Percentiles rank a stretch among this genome's conserved stretches.
Evolutionary conservation across 495 filamentous ascomycete species (phyloP).

Genomic region (Daldinia childiae): DNA sequence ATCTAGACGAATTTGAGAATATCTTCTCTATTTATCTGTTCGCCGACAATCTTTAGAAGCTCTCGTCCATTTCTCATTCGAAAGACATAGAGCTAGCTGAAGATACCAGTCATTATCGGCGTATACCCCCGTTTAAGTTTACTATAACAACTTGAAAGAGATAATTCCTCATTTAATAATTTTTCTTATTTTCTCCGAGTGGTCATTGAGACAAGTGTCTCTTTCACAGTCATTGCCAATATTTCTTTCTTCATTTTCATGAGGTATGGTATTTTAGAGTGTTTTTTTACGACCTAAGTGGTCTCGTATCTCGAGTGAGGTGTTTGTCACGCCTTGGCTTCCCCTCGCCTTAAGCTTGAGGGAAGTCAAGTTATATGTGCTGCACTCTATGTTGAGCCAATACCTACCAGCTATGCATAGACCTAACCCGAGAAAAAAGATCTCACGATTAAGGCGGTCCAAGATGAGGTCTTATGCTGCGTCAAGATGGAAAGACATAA

Average conservation of each 20-base stretch:
- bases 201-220: constrained; percentile 32
- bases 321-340: constrained; percentile 7
- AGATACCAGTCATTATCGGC: background rate
- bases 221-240: constrained; percentile 12
- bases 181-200: background rate
- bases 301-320: constrained; percentile 31
- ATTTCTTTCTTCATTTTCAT: constrained; percentile 2
- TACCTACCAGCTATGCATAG: background rate
- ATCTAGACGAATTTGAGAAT: constrained; percentile 22
- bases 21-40: constrained; percentile 21
- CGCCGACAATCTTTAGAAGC: constrained; percentile 9
- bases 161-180: background rate
- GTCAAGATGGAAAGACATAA: constrained; percentile 11
- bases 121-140: constrained; percentile 6
- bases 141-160: constrained; percentile 4
- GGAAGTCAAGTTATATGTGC: background rate
- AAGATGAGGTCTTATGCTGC: constrained; percentile 2
- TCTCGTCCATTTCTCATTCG: constrained; percentile 2
- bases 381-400: constrained; percentile 11
- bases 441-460: constrained; percentile 2
- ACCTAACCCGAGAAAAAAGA: constrained; percentile 1
- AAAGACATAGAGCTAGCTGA: constrained; percentile 1
- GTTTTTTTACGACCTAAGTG: constrained; percentile 5
- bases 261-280: constrained; percentile 5
- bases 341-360: constrained; percentile 2